These are phyloP conservation scores for Aciculosporium take DNA, from an alignment of 2,329 filamentous ascomycete species.

Conservation along the genomic window DNA sequence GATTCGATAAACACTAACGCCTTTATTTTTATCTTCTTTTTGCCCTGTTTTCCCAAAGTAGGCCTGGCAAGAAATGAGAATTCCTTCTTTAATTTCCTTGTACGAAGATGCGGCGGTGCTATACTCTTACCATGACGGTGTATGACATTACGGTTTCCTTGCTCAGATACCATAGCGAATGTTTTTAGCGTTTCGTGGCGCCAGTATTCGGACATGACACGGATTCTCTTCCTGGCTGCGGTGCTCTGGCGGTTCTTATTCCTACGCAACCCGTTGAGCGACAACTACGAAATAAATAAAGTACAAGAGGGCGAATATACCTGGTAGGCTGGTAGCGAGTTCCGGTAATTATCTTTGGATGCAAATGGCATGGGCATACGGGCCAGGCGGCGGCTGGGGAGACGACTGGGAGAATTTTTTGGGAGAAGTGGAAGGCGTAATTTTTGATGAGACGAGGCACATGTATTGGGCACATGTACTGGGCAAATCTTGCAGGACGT, in stretches of 20 bases:
- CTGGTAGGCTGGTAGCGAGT: not conserved
- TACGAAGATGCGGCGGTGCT: not conserved
- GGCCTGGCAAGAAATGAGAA: slow-evolving; percentile 10
- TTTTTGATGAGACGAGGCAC: not conserved
- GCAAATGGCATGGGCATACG: not conserved
- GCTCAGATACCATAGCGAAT: slow-evolving; percentile 9
- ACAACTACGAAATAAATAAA: not conserved
- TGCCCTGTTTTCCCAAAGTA: not conserved
- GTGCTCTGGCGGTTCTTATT: not conserved
- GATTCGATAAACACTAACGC: not conserved
- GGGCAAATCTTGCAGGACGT: not conserved
- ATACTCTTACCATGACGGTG: slow-evolving; percentile 3
- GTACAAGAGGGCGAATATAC: slow-evolving; percentile 1
- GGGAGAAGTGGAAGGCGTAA: not conserved
- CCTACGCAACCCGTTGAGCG: slow-evolving; percentile 2
- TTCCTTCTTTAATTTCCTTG: not conserved
- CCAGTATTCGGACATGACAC: not conserved
- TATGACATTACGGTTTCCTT: slow-evolving; percentile 6
- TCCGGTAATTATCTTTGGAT: not conserved
- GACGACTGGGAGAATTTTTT: no score
- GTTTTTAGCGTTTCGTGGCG: slow-evolving; percentile 2
- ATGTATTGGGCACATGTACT: not conserved
- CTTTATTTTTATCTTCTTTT: not conserved
- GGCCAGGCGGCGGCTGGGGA: not conserved
- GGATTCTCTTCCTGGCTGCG: slow-evolving; percentile 1